Base-by-base conservation (phyloP, 108 stramenopile genomes). In the Nitzschia putrida region DNA sequence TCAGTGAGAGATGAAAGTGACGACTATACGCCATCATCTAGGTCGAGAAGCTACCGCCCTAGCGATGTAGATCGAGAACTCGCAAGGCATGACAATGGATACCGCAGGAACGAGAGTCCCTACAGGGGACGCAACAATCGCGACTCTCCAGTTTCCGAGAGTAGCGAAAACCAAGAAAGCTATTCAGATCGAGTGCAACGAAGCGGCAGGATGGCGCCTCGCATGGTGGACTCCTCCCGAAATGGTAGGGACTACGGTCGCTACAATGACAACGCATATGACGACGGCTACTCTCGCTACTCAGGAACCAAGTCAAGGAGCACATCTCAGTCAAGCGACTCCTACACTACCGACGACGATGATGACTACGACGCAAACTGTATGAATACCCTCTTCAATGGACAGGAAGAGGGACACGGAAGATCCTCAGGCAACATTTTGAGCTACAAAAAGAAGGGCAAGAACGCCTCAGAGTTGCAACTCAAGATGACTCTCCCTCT, bases 401-500 rank as follows among this genome's bases (percentile, higher is more conserved):
- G 38, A 60, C 55, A 68, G 13, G 61, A 63, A 44, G 24, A 22
- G 20, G 44, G 23, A 42, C 14, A 14, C 20, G 39, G 54, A 2
- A 26, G 38, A 13, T 34, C 29, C 4, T 34, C 29, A 3, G 16
- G 21, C 24, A 66, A 53, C 34, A 25, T 68, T 29, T 69, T 76
- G 34, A 67, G 56, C 20, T 76, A 68, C 52, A 52, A 67, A 11
- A 45, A 60, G 26, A 57, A 34, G 24, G 66, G 61, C 55, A 38
- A 57, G 14, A 44, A 47, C 34, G 37, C 73, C 0, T 61, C 58
- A 8, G 74, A 76, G 41, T 44, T 67, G 6, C 74, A 69, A 34
- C 13, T 68, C 24, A 68, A 64, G 43, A 47, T 76, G 38, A 76
- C 58, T 13, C 67, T 76, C 63, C 74, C 74, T 20, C 44, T 76